Evolutionary conservation across 805 yeast genomes (phyloP).

Genomic region (Ogataea siamensis): DNA sequence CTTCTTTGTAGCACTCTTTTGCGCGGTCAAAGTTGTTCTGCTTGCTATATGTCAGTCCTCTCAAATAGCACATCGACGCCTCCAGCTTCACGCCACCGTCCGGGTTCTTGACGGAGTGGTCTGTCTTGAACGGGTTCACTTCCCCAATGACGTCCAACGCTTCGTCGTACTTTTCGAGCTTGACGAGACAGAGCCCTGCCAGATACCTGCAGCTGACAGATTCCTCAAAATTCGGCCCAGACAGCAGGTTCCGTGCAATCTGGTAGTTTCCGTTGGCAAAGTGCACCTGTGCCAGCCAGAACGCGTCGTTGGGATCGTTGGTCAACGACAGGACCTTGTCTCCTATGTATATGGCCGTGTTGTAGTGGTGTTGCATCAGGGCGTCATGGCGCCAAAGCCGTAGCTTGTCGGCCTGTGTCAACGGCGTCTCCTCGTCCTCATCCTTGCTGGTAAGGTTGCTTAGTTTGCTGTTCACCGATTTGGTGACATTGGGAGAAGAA

Average conservation of each 20-base stretch:
- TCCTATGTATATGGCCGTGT: constrained; percentile 87
- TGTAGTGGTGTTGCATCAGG: constrained; percentile 83
- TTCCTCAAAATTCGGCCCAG: constrained; percentile 52
- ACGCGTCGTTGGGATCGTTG: constrained; percentile 87
- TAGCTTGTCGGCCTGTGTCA: constrained; percentile 79
- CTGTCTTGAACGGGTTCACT: constrained; percentile 61
- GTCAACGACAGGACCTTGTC: constrained; percentile 86
- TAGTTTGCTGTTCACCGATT: constrained; percentile 14
- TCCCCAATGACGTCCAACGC: constrained; percentile 87
- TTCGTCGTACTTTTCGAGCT: constrained; percentile 78
- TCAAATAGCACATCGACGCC: constrained; percentile 78
- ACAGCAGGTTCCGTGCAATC: constrained; percentile 71
- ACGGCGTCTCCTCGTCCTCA: constrained; percentile 39
- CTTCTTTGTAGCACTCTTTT: constrained; percentile 82
- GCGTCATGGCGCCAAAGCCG: constrained; percentile 95
- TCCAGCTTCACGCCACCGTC: constrained; percentile 88
- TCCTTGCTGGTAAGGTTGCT: constrained; percentile 13
- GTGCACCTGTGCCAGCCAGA: constrained; percentile 92
- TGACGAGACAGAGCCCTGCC: constrained; percentile 69
- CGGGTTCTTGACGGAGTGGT: constrained; percentile 39
- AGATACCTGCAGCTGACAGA: constrained; percentile 79
- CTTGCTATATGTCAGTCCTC: constrained; percentile 80
- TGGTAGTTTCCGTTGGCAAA: constrained; percentile 72
- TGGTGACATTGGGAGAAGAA: constrained; percentile 27
- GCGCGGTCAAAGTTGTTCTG: constrained; percentile 85